These are phyloP conservation scores for Cyberlindnera xylosilytica DNA, from an alignment of 805 yeast genomes.

Conservation along the genomic window DNA sequence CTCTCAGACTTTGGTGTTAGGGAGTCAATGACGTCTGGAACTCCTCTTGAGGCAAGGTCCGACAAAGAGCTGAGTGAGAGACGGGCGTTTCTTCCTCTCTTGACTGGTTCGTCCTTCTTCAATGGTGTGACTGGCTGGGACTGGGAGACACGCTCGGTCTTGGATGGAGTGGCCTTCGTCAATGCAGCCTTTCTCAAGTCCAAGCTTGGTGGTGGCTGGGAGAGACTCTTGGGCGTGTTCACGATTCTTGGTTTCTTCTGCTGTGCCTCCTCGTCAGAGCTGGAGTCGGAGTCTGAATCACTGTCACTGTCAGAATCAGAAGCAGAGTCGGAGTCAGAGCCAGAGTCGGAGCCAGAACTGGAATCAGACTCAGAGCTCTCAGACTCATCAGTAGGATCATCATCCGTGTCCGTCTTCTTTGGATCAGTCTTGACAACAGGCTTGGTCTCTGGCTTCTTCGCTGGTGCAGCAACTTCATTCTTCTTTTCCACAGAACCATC, in stretches of 20 bases:
- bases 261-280: constrained; percentile 28
- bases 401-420: background rate
- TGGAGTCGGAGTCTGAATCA: constrained; percentile 30
- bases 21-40: constrained; percentile 62
- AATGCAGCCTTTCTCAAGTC: constrained; percentile 18
- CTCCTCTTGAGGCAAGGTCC: constrained; percentile 60
- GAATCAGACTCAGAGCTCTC: constrained; percentile 25
- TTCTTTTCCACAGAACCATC: background rate
- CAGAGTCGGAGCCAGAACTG: constrained; percentile 28
- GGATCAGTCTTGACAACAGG: background rate
- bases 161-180: constrained; percentile 8
- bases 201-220: constrained; percentile 13
- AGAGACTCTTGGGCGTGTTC: constrained; percentile 40
- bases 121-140: constrained; percentile 23
- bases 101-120: constrained; percentile 15
- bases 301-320: constrained; percentile 30
- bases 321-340: constrained; percentile 26
- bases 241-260: constrained; percentile 40
- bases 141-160: constrained; percentile 2
- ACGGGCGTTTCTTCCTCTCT: constrained; percentile 29
- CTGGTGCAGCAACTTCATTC: no score
- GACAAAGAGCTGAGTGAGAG: constrained; percentile 50
- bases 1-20: constrained; percentile 25
- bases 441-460: no score
- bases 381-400: background rate